Conservation (phyloP, 1,139 yeast species). For the Arxiozyma slooffiae region DNA sequence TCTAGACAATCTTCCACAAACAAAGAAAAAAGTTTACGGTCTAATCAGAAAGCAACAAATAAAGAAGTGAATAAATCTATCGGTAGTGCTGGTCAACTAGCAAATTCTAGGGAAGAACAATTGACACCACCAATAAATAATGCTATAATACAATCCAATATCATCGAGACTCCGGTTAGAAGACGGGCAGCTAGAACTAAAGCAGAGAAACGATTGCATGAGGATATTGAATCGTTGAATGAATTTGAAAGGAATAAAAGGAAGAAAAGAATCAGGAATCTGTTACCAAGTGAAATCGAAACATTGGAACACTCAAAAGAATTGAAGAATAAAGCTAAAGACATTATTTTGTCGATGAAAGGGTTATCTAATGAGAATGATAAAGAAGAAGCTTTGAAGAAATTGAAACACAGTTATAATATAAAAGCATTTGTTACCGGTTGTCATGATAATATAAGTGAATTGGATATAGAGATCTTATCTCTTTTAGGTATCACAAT, state of each 20-base stretch:
- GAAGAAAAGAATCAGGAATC: slow-evolving; percentile 21
- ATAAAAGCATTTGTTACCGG: slow-evolving; percentile 3
- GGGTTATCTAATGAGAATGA: slow-evolving; percentile 7
- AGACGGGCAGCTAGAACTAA: slow-evolving; percentile 51
- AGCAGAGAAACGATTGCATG: slow-evolving; percentile 60
- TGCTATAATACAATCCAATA: too few species aligned
- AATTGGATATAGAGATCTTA: slow-evolving; percentile 32
- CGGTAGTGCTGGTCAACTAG: background rate
- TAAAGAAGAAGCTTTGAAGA: background rate
- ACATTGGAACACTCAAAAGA: slow-evolving; percentile 24
- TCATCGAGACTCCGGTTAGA: background rate
- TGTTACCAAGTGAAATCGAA: slow-evolving; percentile 31
- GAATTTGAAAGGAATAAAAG: slow-evolving; percentile 42
- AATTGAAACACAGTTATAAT: slow-evolving; percentile 2
- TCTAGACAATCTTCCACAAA: slow-evolving; percentile 2
- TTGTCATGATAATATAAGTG: slow-evolving; percentile 42
- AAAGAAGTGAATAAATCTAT: background rate
- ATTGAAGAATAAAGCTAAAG: slow-evolving; percentile 16
- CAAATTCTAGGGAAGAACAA: background rate
- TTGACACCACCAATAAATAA: slow-evolving; percentile 1
- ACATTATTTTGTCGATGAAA: slow-evolving; percentile 11
- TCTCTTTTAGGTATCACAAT: slow-evolving; percentile 35
- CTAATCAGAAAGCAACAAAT: background rate
- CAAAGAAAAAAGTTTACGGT: background rate
- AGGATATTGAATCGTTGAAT: slow-evolving; percentile 57